Percentiles rank a stretch among this genome's conserved stretches.
phyloP scores from a whole-genome alignment of 164 flowering plant genomes.

The Stephania cephalantha region DNA sequence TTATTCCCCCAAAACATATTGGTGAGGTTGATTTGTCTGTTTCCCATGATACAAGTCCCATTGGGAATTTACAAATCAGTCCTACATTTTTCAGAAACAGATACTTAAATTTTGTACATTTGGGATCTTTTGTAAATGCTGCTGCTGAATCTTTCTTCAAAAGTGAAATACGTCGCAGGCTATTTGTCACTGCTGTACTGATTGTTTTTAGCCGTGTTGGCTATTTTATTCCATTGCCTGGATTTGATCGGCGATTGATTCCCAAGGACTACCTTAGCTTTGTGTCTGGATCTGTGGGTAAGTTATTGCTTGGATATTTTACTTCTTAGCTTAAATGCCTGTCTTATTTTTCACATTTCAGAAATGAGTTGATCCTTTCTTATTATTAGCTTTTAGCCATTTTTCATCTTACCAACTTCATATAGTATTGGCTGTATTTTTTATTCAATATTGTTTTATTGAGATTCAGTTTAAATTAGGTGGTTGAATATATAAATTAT shows the following conservation, averaged over 20 bases:
- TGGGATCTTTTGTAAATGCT: constrained; percentile 69
- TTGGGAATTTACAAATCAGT: constrained; percentile 14
- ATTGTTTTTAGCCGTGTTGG: constrained; percentile 83
- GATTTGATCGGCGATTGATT: constrained; percentile 86
- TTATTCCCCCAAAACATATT: constrained; percentile 16
- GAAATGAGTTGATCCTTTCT: background rate
- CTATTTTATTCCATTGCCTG: constrained; percentile 90
- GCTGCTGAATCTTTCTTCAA: constrained; percentile 91
- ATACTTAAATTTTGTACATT: constrained; percentile 58
- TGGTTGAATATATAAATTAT: background rate
- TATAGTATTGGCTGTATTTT: background rate
- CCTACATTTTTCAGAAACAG: constrained; percentile 56
- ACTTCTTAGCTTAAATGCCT: background rate
- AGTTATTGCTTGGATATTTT: constrained; percentile 16
- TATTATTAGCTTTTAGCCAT: background rate
- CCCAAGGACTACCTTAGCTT: constrained; percentile 84
- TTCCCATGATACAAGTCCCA: constrained; percentile 14
- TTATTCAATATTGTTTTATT: background rate
- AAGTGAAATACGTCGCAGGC: constrained; percentile 92
- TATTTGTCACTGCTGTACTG: constrained; percentile 78
- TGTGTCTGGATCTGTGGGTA: constrained; percentile 79
- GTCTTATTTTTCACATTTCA: background rate
- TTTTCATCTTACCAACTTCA: background rate
- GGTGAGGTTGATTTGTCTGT: constrained; percentile 16
- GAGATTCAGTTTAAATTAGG: background rate